Evolutionary conservation across 805 yeast species (phyloP), one percentile per base, ranked within the genome.

Genomic region (Spathaspora girioi): DNA sequence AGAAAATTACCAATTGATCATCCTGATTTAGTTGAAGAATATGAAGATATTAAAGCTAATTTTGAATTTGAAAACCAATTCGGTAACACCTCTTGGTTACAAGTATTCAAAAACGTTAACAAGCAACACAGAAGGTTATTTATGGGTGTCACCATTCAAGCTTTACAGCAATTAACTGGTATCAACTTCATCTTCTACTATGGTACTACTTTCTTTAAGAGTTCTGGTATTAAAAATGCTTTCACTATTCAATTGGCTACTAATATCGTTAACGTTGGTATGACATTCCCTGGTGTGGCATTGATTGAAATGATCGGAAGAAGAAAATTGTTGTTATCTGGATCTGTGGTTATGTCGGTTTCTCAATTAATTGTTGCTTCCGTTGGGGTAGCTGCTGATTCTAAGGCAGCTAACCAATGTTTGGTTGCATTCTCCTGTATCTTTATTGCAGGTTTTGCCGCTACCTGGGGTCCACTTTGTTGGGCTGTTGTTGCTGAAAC

Each of bases 101-200:
- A 82, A 62, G 83, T 88, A 56, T 84, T 88, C 69, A 75, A 80
- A 43, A 77, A 78, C 46, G 70, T 85, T 54, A 80, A 83, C 50
- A 77, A 77, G 54, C 91, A 86, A 68, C 48, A 48, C 18, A 64
- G 64, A 57, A 67, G 73, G 62, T 61, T 70, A 57, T 35, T 59
- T 45, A 84, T 92, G 15, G 96, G 96, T 49, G 77, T 82, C 51
- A 67, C 76, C 4, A 58, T 87, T 26, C 96, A 89, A 68, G 85
- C 89, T 18, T 75, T 89, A 62, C 97, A 93, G 69, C 97, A 92
- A 70, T 82, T 89, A 62, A 82, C 96, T 8, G 97, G 97, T 50
- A 84, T 90, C 55, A 91, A 91, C 71, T 90, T 90, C 62, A 87
- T 90, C 53, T 89, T 92, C 65, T 92, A 91, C 71, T 92, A 86